phyloP scores from a whole-genome alignment of 2,329 filamentous ascomycete species.

The Didymella pinodella region DNA sequence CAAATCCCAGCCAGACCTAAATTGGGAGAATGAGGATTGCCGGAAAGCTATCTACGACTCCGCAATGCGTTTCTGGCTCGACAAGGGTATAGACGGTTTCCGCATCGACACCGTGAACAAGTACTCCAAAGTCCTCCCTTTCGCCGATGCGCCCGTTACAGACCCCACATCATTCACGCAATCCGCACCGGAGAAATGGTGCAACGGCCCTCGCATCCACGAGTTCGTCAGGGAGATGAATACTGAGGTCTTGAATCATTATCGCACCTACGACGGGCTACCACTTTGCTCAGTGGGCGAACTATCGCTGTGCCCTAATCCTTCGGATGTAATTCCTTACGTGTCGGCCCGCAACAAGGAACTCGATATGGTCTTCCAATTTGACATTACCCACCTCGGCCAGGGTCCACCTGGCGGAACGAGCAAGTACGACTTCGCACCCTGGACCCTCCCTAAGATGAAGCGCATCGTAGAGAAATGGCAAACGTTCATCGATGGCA shows the following conservation, averaged over 20 bases:
- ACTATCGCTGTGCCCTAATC: slow-evolving; percentile 59
- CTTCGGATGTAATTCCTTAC: slow-evolving; percentile 53
- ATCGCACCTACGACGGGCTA: slow-evolving; percentile 55
- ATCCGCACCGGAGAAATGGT: slow-evolving; percentile 59
- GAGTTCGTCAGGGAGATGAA: slow-evolving; percentile 65
- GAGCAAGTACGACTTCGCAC: slow-evolving; percentile 42
- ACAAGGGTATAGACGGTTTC: slow-evolving; percentile 57
- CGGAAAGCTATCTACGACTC: slow-evolving; percentile 56
- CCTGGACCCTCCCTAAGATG: slow-evolving; percentile 55
- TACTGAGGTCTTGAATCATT: slow-evolving; percentile 61
- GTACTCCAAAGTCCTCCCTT: slow-evolving; percentile 56
- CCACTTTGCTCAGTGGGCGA: slow-evolving; percentile 64
- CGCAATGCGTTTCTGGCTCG: slow-evolving; percentile 58
- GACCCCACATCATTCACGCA: slow-evolving; percentile 55
- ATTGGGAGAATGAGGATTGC: slow-evolving; percentile 58
- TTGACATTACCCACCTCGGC: slow-evolving; percentile 52
- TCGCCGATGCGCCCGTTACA: slow-evolving; percentile 54
- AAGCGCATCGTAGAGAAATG: slow-evolving; percentile 54
- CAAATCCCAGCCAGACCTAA: slow-evolving; percentile 57
- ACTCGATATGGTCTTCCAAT: slow-evolving; percentile 60
- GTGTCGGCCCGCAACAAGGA: slow-evolving; percentile 53
- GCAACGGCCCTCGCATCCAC: slow-evolving; percentile 66
- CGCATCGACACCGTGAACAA: slow-evolving; percentile 60
- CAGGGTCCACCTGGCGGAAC: slow-evolving; percentile 46
- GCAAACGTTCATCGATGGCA: slow-evolving; percentile 59